These are phyloP conservation scores for Beta corolliflora DNA, from an alignment of 179 eudicot species.

Conservation along the genomic window DNA sequence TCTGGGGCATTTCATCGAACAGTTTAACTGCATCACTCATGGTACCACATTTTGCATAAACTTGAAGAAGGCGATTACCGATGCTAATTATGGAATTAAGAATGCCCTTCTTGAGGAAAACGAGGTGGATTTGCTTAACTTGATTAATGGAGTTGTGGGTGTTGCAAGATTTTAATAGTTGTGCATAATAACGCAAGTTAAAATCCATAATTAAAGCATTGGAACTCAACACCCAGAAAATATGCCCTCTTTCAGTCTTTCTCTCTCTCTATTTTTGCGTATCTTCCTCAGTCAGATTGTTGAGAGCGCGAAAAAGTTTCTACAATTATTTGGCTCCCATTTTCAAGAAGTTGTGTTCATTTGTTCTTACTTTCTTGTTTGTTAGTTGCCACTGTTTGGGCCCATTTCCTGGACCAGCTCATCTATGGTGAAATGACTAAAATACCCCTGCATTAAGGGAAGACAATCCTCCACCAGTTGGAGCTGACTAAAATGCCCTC, in stretches of 20 bases:
- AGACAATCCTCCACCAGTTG: too few species aligned
- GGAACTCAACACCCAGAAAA: background rate
- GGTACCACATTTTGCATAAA: slow-evolving; percentile 55
- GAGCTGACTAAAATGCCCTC: too few species aligned
- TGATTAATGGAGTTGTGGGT: slow-evolving; percentile 41
- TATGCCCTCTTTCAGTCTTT: background rate
- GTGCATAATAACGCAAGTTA: slow-evolving; percentile 49
- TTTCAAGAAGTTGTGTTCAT: background rate
- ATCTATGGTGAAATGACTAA: too few species aligned
- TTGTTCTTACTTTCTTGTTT: too few species aligned
- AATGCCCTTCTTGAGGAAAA: slow-evolving; percentile 75
- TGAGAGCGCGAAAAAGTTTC: background rate
- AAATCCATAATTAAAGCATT: slow-evolving; percentile 41
- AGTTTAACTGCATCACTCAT: slow-evolving; percentile 55
- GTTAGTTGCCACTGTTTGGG: too few species aligned
- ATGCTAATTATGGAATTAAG: slow-evolving; percentile 46
- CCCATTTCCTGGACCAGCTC: too few species aligned
- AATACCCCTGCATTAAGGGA: too few species aligned
- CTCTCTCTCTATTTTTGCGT: background rate
- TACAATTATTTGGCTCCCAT: slow-evolving; percentile 12
- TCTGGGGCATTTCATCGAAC: slow-evolving; percentile 82
- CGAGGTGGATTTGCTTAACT: slow-evolving; percentile 66
- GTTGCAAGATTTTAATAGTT: slow-evolving; percentile 53
- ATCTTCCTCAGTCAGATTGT: background rate
- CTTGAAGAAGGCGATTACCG: slow-evolving; percentile 71